Percentiles rank a stretch among this genome's conserved stretches.
These are phyloP conservation scores for Puya raimondii DNA, from an alignment of 176 grass and related monocot genomes.

Conservation along the genomic window DNA sequence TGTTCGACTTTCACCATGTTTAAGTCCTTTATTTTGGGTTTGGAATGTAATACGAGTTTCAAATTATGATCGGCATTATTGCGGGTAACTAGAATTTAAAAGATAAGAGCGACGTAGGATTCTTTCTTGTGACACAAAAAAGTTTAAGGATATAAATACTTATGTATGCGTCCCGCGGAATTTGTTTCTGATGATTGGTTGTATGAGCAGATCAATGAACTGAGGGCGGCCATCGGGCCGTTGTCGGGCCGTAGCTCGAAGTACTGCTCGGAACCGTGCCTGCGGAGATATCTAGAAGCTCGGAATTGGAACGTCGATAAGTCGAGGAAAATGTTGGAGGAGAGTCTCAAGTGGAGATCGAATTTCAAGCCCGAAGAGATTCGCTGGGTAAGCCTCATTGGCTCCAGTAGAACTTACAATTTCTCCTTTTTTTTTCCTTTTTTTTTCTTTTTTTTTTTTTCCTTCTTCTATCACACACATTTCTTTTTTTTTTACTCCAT, in stretches of 20 bases:
- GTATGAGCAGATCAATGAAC: conserved; percentile 46
- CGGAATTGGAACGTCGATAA: conserved; percentile 61
- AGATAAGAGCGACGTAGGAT: too few relatives aligned
- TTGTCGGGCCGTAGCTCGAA: conserved; percentile 30
- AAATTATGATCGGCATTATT: too few relatives aligned
- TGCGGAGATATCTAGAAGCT: conserved; percentile 67
- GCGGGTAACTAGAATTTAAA: too few relatives aligned
- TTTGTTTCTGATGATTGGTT: neutral
- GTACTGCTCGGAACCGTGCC: conserved; percentile 52
- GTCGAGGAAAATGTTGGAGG: conserved; percentile 79
- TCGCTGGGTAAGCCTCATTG: conserved; percentile 41
- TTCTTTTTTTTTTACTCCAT: neutral
- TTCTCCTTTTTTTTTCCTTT: too few relatives aligned
- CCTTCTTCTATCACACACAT: neutral
- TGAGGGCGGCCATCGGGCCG: conserved; percentile 50
- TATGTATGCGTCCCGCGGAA: neutral
- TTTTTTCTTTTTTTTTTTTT: too few relatives aligned
- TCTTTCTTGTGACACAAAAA: too few relatives aligned
- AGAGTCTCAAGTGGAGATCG: conserved; percentile 72
- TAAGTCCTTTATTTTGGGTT: too few relatives aligned
- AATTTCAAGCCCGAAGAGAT: conserved; percentile 68
- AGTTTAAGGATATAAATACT: neutral
- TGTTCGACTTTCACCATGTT: too few relatives aligned
- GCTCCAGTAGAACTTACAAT: too few relatives aligned
- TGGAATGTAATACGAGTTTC: too few relatives aligned